Base-by-base conservation (phyloP, 2,329 filamentous ascomycete species). In the Didymella segeticola region DNA sequence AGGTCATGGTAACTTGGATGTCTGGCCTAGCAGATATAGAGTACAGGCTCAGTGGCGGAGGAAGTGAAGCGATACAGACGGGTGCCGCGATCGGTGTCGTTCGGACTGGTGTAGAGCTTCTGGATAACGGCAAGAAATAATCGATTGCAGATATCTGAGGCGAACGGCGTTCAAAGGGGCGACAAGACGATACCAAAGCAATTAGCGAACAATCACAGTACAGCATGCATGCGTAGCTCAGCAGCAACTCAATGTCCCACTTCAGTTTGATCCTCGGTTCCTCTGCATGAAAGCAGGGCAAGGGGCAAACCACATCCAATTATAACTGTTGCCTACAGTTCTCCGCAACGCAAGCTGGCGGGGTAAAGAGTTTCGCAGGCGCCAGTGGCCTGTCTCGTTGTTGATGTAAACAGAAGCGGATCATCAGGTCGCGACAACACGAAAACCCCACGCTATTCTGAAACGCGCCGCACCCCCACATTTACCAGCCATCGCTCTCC, bases 21-120 rank as follows among this genome's bases (percentile, higher is more conserved):
- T 89, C 95, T 55, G 93, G 93, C 0, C 78, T 99, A 49, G 92
- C 93, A 0, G 90, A 97, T 65, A 90, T 99, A 46, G 95, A 99
- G 79, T 96, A 96, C 76, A 82, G 95, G 57, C 80, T 99, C 5
- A 89, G 93, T 27, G 90, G 91, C 36, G 95, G 95, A 19, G 93
- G 90, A 1, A 92, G 87, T 53, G 95, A 99, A 78, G 79, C 81
- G 5, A 85, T 99, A 53, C 95, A 99, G 79, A 98, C 95, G 0
- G 93, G 95, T 6, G 95, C 93, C 0, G 82, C 97, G 38, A 91
- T 98, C 10, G 95, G 93, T 1, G 90, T 96, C 5, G 85, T 99
- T 34, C 83, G 95, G 57, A 89, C 85, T 50, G 95, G 95, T 0
- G 93, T 91, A 25, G 93, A 96, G 73, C 77, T 98, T 56, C 43